Conservation (phyloP, 208 protist species). For the Acanthamoeba culbertsoni region DNA sequence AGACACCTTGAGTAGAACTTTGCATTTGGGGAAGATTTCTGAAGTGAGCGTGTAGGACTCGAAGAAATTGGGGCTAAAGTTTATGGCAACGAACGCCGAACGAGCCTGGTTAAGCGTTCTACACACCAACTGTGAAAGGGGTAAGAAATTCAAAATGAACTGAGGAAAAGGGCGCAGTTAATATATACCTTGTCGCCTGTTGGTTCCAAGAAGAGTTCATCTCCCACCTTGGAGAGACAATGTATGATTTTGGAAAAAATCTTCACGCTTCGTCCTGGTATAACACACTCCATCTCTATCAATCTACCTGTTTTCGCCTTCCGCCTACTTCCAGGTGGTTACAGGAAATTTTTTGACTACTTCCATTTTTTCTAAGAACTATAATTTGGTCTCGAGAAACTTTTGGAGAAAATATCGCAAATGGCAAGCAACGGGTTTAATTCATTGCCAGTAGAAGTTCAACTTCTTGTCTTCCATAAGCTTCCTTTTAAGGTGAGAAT, state of each 20-base stretch:
- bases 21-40: background rate
- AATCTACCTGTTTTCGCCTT: background rate
- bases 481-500: too few species aligned
- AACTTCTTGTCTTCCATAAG: too few species aligned
- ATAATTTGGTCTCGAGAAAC: background rate
- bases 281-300: background rate
- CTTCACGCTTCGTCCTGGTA: background rate
- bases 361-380: background rate
- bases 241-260: slow-evolving; percentile 14
- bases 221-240: background rate
- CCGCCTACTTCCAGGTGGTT: background rate
- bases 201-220: background rate
- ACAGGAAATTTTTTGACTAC: background rate
- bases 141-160: background rate
- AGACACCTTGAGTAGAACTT: slow-evolving; percentile 7
- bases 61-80: background rate
- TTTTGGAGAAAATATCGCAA: too few species aligned
- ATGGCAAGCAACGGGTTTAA: too few species aligned
- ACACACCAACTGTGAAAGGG: background rate
- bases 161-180: background rate
- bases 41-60: background rate
- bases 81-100: slow-evolving; percentile 4
- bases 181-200: background rate
- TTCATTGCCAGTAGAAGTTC: too few species aligned
- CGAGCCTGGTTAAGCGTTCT: background rate